Evolutionary conservation across 23 red algal species (phyloP).

Genomic region (Gracilaria domingensis): DNA sequence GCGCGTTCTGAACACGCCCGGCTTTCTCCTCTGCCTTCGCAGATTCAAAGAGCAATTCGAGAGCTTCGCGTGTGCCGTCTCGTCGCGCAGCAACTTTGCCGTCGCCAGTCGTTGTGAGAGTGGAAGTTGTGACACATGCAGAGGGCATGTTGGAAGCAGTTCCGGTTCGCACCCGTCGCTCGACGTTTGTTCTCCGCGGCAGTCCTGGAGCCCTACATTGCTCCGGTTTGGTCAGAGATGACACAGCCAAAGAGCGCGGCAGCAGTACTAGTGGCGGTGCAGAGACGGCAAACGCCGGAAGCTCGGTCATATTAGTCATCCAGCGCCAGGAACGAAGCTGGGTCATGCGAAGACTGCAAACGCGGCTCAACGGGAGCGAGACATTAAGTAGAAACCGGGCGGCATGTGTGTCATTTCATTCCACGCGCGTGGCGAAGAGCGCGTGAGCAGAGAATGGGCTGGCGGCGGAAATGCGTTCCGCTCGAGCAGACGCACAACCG

Average conservation of each 20-base stretch:
- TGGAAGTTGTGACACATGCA: neutral
- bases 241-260: neutral
- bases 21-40: conserved; percentile 81
- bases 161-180: neutral
- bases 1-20: conserved; percentile 35
- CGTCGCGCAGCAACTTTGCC: conserved; percentile 6
- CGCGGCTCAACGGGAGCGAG: neutral
- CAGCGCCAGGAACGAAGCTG: neutral
- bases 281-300: neutral
- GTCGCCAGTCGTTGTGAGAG: conserved; percentile 23
- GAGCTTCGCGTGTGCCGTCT: conserved; percentile 51
- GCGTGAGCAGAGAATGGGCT: neutral
- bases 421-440: neutral
- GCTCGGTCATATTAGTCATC: neutral
- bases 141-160: neutral
- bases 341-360: neutral
- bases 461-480: conserved; percentile 24
- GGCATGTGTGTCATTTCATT: neutral
- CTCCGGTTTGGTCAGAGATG: conserved; percentile 14
- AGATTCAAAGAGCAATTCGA: conserved; percentile 63
- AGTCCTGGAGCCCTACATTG: neutral
- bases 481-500: neutral
- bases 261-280: neutral
- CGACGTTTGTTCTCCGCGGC: neutral
- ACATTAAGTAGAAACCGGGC: neutral